phyloP scores from a whole-genome alignment of 2,329 filamentous ascomycete species.

The Phyllosticta citrichinensis region DNA sequence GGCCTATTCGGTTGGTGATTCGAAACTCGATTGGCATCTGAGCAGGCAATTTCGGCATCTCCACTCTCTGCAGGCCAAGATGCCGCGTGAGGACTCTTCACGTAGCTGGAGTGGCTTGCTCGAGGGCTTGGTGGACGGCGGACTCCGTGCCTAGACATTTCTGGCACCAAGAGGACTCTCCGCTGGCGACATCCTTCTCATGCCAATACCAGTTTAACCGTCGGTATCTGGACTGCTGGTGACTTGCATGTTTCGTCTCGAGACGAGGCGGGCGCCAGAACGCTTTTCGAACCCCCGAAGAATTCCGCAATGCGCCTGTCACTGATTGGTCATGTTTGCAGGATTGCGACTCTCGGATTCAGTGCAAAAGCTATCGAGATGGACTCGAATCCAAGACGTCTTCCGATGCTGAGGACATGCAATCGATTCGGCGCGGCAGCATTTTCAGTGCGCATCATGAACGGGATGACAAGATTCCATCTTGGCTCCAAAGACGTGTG shows the following conservation, averaged over 20 bases:
- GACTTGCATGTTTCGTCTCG: neutral
- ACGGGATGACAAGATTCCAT: neutral
- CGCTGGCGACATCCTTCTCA: neutral
- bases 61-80: neutral
- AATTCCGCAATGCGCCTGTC: neutral
- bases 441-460: neutral
- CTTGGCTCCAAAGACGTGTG: neutral
- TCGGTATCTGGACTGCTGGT: neutral
- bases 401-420: neutral
- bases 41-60: neutral
- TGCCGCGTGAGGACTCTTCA: neutral
- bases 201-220: neutral
- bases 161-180: neutral
- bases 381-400: neutral
- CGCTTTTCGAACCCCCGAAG: neutral
- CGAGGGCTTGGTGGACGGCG: neutral
- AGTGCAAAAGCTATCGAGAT: no score
- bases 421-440: neutral
- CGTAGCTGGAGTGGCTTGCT: neutral
- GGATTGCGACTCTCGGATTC: neutral
- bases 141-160: neutral
- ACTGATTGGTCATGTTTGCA: neutral
- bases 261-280: neutral
- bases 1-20: neutral
- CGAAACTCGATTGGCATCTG: neutral